Base-by-base conservation (phyloP, 257 asterid genomes). In the Solanum etuberosum region DNA sequence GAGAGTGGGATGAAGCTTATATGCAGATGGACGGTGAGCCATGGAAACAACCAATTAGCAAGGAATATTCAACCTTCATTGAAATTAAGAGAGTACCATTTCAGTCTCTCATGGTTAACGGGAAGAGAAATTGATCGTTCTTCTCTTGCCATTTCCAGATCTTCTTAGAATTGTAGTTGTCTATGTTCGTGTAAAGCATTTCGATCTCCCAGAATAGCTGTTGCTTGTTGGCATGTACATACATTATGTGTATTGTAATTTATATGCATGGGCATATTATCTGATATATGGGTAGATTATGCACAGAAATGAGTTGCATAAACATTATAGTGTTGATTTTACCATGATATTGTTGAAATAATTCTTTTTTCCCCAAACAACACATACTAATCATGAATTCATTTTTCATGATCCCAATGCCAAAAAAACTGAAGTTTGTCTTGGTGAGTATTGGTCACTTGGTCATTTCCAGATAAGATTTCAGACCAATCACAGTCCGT, bases 1-100 rank as follows among this genome's bases (percentile, higher is more conserved):
- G 98, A 85, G 99, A 96, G 85, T 96, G 99, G 99, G 89, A 86
- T 8, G 89, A 95, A 86, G 95, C 93, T 9, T 95, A 88, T 87
- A 90, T 95, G 98, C 99, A 96, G 91, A 93, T 94, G 97, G 99
- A 96, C 43, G 99, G 99, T 1, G 98, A 96, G 89, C 99, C 99
- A 73, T 96, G 98, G 99, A 95, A 95, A 89, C 99, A 95, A 86
- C 99, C 98, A 4, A 91, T 94, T 87, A 77, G 89, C 90, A 91
- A 90, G 89, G 98, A 94, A 11, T 93, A 88, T 90, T 95, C 98
- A 2, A 93, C 98, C 1, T 95, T 90, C 67, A 91, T 95, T 63
- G 98, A 95, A 85, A 93, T 95, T 59, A 94, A 91, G 81, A 92
- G 92, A 87, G 94, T 93, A 40, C 91, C 96, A 2, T 88, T 91